Conservation (phyloP, 1,284 basidiomycete species). For the Fomitopsis schrenkii region DNA sequence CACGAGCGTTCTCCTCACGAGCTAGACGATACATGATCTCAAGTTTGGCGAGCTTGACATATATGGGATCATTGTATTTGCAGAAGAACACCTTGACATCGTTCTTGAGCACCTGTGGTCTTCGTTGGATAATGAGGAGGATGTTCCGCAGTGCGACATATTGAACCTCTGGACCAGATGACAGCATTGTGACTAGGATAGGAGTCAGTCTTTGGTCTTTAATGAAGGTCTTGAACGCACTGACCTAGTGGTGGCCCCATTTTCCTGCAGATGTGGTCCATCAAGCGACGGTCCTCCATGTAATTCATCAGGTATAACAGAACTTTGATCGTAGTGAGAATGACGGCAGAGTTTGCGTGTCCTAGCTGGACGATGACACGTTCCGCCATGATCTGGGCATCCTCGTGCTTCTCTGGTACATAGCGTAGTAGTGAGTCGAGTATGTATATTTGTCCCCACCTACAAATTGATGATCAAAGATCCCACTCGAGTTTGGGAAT, state of each 20-base stretch:
- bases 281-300: slow-evolving; percentile 85
- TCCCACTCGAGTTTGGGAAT: neutral
- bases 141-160: slow-evolving; percentile 98
- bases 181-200: slow-evolving; percentile 80
- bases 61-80: slow-evolving; percentile 99
- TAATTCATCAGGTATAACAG: slow-evolving; percentile 99
- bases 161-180: slow-evolving; percentile 97
- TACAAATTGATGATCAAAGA: slow-evolving; percentile 27
- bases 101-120: slow-evolving; percentile 90
- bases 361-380: slow-evolving; percentile 89
- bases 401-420: slow-evolving; percentile 82
- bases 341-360: slow-evolving; percentile 93
- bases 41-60: slow-evolving; percentile 97
- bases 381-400: slow-evolving; percentile 93
- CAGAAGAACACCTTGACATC: slow-evolving; percentile 99
- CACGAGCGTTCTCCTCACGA: slow-evolving; percentile 85
- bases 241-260: slow-evolving; percentile 94
- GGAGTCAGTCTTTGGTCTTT: neutral
- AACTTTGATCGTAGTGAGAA: slow-evolving; percentile 92
- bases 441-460: slow-evolving; percentile 99
- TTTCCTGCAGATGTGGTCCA: slow-evolving; percentile 91
- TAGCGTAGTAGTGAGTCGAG: slow-evolving; percentile 92
- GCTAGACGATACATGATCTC: slow-evolving; percentile 98
- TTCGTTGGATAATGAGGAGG: slow-evolving; percentile 91
- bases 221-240: slow-evolving; percentile 14